Evolutionary conservation across 306 rosid genomes (phyloP), one percentile per base, ranked within the genome.

Genomic region (Lathyrus oleraceus): DNA sequence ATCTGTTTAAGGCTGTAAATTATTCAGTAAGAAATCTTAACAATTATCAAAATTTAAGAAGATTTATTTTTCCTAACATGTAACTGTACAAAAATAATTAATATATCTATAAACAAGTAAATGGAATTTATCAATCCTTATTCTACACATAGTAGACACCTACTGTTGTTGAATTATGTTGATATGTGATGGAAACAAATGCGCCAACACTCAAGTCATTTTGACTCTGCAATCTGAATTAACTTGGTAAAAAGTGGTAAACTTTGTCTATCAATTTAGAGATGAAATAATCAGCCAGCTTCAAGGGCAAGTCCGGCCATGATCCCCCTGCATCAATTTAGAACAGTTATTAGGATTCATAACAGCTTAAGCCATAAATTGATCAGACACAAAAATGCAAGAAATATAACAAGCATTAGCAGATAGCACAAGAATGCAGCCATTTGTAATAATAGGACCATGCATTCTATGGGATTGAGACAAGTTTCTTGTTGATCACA

Each of bases 21-120:
- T 61, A 73, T 67, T 73, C 5, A 48, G 65, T 47, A 67, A 78
- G 13, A 62, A 73, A 78, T 48, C 65, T 72, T 49, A 11, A 42
- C 71, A 67, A 35, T 35, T 27, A 75, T 49, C 42, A 27, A 27
- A 75, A 57, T 32, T 71, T 70, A 40, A 67, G 67, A 71, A 77
- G 66, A 78, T 74, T 76, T 76, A 70, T 63, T 81, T 77, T 77
- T 71, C 80, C 58, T 65, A 65, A 63, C 57, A 71, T 14, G n/a
- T 81, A 65, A 74, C 96, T 87, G 86, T 89, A 87, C 96, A 89
- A 76, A 66, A 80, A 75, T 72, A 53, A 77, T 74, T 74, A 64
- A 72, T 78, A 71, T 84, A 75, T 74, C 69, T 81, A 78, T 79
- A 73, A 89, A 85, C 88, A 79, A 61, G 67, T 75, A 76, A 70